These are phyloP conservation scores for Acorus calamus DNA, from an alignment of 106 monocot species.

Conservation along the genomic window DNA sequence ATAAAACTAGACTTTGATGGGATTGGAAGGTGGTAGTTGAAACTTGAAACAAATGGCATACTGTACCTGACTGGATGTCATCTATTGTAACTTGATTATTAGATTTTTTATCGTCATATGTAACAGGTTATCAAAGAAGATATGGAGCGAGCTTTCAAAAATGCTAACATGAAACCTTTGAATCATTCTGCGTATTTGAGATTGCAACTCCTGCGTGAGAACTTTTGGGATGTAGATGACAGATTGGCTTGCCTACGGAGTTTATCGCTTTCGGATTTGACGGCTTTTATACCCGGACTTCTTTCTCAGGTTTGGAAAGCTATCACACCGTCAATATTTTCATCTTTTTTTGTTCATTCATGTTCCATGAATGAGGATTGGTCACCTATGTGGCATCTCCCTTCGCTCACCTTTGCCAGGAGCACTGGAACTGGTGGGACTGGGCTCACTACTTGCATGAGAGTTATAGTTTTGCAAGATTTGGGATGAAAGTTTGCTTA, in stretches of 20 bases:
- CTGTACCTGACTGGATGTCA: too few species aligned
- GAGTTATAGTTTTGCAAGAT: background rate
- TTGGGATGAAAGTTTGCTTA: background rate
- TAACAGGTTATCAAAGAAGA: constrained; percentile 86
- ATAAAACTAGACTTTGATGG: too few species aligned
- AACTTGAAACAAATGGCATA: too few species aligned
- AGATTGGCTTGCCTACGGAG: constrained; percentile 52
- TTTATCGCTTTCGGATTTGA: constrained; percentile 52
- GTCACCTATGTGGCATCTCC: too few species aligned
- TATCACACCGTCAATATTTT: too few species aligned
- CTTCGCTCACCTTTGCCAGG: too few species aligned
- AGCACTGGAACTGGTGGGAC: too few species aligned
- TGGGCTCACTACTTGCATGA: background rate
- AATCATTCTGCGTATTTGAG: constrained; percentile 84
- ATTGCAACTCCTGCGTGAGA: constrained; percentile 64
- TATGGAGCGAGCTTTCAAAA: constrained; percentile 77
- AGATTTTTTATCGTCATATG: background rate
- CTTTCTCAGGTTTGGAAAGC: constrained; percentile 52
- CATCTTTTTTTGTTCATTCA: too few species aligned
- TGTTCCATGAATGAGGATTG: too few species aligned
- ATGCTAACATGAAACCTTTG: constrained; percentile 82
- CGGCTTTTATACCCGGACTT: constrained; percentile 52
- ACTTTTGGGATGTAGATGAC: constrained; percentile 79
- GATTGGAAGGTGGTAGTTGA: too few species aligned
- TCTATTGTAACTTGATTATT: too few species aligned